Base-by-base conservation (phyloP, 2,329 filamentous ascomycete species). In the Sclerotinia trifoliorum region DNA sequence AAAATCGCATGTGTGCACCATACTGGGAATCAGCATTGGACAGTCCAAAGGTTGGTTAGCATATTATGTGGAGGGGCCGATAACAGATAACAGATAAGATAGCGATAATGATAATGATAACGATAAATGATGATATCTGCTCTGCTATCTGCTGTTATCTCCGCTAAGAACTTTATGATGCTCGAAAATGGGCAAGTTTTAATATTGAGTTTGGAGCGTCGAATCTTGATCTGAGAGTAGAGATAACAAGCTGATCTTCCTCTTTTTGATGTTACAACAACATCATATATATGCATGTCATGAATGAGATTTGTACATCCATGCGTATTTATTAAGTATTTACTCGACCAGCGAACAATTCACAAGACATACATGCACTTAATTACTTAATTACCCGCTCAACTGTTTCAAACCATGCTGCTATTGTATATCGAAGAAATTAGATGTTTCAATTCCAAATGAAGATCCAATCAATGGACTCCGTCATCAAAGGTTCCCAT, bases 361-460 rank as follows among this genome's bases (percentile, higher is more conserved):
- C 52, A 29, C 52, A 19, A 35, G 52, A 55, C 52, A 55, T 35
- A 29, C 6, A 55, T 55, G 1, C 21, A 55, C 13, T 6, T n/a
- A 15, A 55, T 35, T 29, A 55, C 52, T 15, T 35, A 55, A 55
- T 35, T 48, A 32, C 32, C 29, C 52, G 52, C 35, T 42, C 39
- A 60, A 15, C 26, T 26, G 64, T 66, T 66, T 65, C 52, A 66
- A 32, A 26, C 17, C 55, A 57, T 56, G 42, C 26, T 52, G 39
- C 5, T 13, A 42, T 26, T 24, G 29, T 24, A 44, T 62, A 49
- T 62, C 19, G 42, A 5, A 51, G 54, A 66, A 49, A 66, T 66
- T 29, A 24, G 21, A 60, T 66, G 64, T 66, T 60, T 66, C 54
- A 66, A 66, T 58, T 6, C 10, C 26, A 49, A 66, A 66, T 60